Base-by-base conservation (phyloP, 208 protist genomes). In the Histomonas meleagridis region DNA sequence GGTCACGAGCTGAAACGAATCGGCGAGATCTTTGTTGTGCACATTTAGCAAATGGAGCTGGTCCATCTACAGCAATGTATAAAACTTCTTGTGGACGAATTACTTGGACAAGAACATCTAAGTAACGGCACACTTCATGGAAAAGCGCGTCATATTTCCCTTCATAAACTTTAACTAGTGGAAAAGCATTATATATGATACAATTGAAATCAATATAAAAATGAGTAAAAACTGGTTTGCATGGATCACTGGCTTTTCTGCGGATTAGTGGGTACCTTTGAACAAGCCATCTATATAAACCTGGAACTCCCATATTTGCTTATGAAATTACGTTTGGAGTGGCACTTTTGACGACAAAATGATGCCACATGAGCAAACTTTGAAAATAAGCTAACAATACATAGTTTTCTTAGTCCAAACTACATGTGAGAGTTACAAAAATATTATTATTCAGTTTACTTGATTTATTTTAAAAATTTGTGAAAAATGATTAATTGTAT, bases 191-290 rank as follows among this genome's bases (percentile, higher is more conserved):
- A 86, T 86, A 86, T 57, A 86, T 86, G 23, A 86, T 86, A 28
- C 46, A 51, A 86, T 86, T 86, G 46, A 86, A 86, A 55, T 86
- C 76, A 38, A 86, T 86, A 49, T 55, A 86, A 26, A 86, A 86
- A 55, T 55, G n/a, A 28, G 51, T 46, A 49, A 86, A 38, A 26
- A 32, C 38, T 32, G 76, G 76, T 32, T n/a, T 2, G 0, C 46
- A 12, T 53, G 21, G 40, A 86, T 86, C 76, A 55, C 38, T 55
- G 16, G 38, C n/a, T n/a, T 46, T 5, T n/a, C 76, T 51, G 1
- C 40, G n/a, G 26, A 55, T 26, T n/a, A 86, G 46, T 26, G 76
- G 76, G 26, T 86, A 86, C 32, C 76, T 40, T 28, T 86, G 46
- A 57, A 28, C 46, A 55, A 86, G 10, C 76, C 76, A 86, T 32